Evolutionary conservation across 2,329 filamentous ascomycete species (phyloP).

Genomic region (Alternaria incomplexa): DNA sequence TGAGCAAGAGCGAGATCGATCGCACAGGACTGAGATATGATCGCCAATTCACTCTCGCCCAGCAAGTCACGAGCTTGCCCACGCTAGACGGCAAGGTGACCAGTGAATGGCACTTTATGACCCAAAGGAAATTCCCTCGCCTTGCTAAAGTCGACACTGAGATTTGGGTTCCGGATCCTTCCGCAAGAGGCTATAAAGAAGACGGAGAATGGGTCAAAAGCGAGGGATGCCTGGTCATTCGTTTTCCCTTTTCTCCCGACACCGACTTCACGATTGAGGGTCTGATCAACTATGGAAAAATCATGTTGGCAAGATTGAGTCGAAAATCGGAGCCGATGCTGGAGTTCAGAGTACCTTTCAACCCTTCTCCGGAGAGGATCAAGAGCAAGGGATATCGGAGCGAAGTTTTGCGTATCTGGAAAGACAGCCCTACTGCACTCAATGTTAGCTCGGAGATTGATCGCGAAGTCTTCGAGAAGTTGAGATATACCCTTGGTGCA

Average conservation of each 20-base stretch:
- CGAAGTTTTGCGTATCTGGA: conserved; percentile 70
- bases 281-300: conserved; percentile 40
- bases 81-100: conserved; percentile 51
- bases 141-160: conserved; percentile 72
- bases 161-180: conserved; percentile 72
- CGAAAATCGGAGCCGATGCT: conserved; percentile 62
- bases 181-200: conserved; percentile 58
- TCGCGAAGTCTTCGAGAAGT: conserved; percentile 65
- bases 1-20: conserved; percentile 68
- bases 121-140: conserved; percentile 70
- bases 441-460: conserved; percentile 55
- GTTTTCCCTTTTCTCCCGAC: conserved; percentile 63
- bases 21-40: conserved; percentile 77
- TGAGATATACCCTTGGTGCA: conserved; percentile 70
- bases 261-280: conserved; percentile 41
- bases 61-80: conserved; percentile 56
- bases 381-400: conserved; percentile 64
- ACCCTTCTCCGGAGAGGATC: conserved; percentile 65
- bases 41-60: conserved; percentile 81
- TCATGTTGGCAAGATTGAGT: conserved; percentile 42
- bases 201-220: conserved; percentile 58
- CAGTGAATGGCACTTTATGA: conserved; percentile 71
- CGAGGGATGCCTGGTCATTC: conserved; percentile 68
- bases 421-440: conserved; percentile 58
- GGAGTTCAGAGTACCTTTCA: conserved; percentile 71